phyloP scores from a whole-genome alignment of 192 early-diverging fungal genomes.

The Phycomyces nitens region DNA sequence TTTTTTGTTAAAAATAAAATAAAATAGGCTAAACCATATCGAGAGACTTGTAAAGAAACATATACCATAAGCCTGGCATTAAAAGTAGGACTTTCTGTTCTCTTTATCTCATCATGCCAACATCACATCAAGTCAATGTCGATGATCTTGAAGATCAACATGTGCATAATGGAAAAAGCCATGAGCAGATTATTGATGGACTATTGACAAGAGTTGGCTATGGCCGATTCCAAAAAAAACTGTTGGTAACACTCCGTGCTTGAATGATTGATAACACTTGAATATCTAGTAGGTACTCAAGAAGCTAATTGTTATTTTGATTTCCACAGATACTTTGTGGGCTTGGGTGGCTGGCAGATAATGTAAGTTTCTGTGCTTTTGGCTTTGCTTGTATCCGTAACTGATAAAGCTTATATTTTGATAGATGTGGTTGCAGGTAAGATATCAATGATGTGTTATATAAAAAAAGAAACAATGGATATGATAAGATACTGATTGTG shows the following conservation, averaged over 20 bases:
- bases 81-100: too few relatives aligned
- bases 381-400: neutral
- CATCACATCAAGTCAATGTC: neutral
- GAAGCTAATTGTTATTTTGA: too few relatives aligned
- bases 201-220: conserved; percentile 70
- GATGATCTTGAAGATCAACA: neutral
- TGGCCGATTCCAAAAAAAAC: conserved; percentile 63
- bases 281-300: too few relatives aligned
- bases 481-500: too few relatives aligned
- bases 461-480: too few relatives aligned
- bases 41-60: too few relatives aligned
- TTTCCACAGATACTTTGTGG: conserved; percentile 61
- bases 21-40: too few relatives aligned
- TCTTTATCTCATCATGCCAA: too few relatives aligned
- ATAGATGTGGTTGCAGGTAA: conserved; percentile 63
- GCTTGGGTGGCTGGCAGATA: conserved; percentile 85
- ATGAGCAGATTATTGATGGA: conserved; percentile 46
- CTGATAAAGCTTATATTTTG: neutral
- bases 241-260: conserved; percentile 38
- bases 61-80: too few relatives aligned
- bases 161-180: conserved; percentile 4
- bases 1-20: too few relatives aligned
- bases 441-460: too few relatives aligned
- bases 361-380: conserved; percentile 56
- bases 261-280: neutral